These are phyloP conservation scores for Claviceps sp. DNA, from an alignment of 2,329 filamentous ascomycete genomes.

Conservation along the genomic window DNA sequence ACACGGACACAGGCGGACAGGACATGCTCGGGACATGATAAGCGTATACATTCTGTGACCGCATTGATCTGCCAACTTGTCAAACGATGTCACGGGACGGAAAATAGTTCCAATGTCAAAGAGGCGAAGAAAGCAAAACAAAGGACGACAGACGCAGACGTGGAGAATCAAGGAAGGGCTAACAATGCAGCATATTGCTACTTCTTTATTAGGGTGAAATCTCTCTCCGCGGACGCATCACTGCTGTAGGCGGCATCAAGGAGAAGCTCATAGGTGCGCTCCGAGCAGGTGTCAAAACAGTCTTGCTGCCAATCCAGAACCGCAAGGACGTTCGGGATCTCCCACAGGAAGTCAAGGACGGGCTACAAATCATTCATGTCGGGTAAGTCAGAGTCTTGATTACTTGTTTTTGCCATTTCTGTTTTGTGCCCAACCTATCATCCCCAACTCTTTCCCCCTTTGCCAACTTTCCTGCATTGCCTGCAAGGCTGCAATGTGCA, in stretches of 20 bases:
- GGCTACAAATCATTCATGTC: constrained; percentile 79
- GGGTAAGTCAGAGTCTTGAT: constrained; percentile 41
- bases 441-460: neutral
- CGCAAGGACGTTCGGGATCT: constrained; percentile 86
- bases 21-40: neutral
- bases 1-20: neutral
- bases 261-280: constrained; percentile 95
- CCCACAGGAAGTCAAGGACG: constrained; percentile 76
- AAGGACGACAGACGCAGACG: neutral
- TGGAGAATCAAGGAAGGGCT: neutral
- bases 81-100: too few relatives aligned
- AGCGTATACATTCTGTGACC: neutral
- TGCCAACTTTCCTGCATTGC: neutral
- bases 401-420: constrained; percentile 27
- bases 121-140: neutral
- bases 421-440: neutral
- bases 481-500: too few relatives aligned
- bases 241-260: constrained; percentile 94
- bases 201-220: constrained; percentile 43
- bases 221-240: constrained; percentile 75
- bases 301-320: constrained; percentile 77
- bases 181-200: neutral
- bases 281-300: constrained; percentile 86
- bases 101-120: neutral
- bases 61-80: too few relatives aligned